phyloP scores from a whole-genome alignment of 805 yeast genomes.

The Candida insectorum region DNA sequence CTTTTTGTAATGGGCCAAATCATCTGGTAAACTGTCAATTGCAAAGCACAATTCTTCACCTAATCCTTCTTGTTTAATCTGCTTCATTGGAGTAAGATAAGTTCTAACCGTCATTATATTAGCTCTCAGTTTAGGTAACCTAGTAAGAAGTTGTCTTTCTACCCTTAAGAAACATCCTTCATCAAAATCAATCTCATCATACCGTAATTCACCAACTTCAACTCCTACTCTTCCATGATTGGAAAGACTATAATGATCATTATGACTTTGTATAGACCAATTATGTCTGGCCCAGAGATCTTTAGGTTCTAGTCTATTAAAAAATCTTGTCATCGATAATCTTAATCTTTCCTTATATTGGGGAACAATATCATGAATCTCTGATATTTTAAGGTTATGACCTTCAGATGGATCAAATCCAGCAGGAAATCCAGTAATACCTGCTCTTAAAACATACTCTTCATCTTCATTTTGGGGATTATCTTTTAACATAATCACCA shows the following conservation, averaged over 20 bases:
- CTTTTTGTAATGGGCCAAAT: constrained; percentile 34
- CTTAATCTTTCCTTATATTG: constrained; percentile 54
- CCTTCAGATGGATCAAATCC: constrained; percentile 65
- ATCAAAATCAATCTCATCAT: constrained; percentile 33
- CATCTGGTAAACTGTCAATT: constrained; percentile 37
- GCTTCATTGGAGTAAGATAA: constrained; percentile 27
- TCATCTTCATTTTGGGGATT: constrained; percentile 36
- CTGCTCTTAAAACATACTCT: constrained; percentile 58
- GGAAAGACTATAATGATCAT: constrained; percentile 25
- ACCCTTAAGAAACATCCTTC: constrained; percentile 30
- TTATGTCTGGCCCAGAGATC: constrained; percentile 62
- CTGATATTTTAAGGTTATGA: constrained; percentile 52
- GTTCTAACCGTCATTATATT: constrained; percentile 36
- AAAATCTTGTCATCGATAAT: constrained; percentile 65
- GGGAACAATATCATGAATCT: constrained; percentile 72
- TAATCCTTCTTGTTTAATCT: constrained; percentile 30
- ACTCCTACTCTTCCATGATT: constrained; percentile 35
- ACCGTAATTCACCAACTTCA: constrained; percentile 15
- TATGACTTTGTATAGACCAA: constrained; percentile 68
- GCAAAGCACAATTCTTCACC: constrained; percentile 27
- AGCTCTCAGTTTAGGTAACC: constrained; percentile 35
- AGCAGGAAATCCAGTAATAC: constrained; percentile 61
- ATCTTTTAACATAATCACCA: constrained; percentile 48
- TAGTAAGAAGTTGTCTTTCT: constrained; percentile 35
- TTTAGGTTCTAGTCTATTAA: constrained; percentile 49